Conservation (phyloP, 2,329 filamentous ascomycete species). For the Penicillium decumbens region DNA sequence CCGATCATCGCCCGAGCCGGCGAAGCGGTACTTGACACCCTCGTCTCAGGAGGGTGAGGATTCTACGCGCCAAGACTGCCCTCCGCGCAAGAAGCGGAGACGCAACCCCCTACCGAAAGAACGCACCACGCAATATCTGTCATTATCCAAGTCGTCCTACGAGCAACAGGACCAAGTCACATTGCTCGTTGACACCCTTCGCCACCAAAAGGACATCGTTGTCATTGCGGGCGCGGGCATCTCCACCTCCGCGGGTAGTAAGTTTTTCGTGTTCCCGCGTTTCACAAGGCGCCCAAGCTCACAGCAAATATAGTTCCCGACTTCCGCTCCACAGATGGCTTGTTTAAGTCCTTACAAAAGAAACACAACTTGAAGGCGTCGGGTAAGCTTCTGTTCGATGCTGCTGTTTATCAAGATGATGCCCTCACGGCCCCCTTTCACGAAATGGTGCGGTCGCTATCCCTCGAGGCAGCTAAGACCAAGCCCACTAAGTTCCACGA, state of each 20-base stretch:
- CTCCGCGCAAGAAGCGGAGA: constrained; percentile 72
- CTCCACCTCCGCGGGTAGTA: constrained; percentile 89
- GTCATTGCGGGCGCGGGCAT: constrained; percentile 95
- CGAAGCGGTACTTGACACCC: constrained; percentile 40
- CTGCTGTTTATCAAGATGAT: constrained; percentile 93
- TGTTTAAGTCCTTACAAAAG: constrained; percentile 78
- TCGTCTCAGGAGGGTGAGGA: constrained; percentile 40
- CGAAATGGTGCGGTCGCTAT: constrained; percentile 88
- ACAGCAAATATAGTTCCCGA: constrained; percentile 66
- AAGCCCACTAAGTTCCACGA: constrained; percentile 87
- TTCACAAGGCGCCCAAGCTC: constrained; percentile 10
- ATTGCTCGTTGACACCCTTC: constrained; percentile 67
- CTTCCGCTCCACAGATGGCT: constrained; percentile 84
- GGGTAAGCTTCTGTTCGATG: constrained; percentile 93
- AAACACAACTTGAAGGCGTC: constrained; percentile 90
- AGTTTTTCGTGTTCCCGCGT: constrained; percentile 36
- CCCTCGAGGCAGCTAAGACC: constrained; percentile 69
- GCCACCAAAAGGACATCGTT: constrained; percentile 92
- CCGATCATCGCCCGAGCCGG: constrained; percentile 31
- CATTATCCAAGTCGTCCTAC: constrained; percentile 51
- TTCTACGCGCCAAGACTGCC: constrained; percentile 53
- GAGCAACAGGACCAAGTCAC: constrained; percentile 62
- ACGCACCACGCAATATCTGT: constrained; percentile 75
- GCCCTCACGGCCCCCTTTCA: constrained; percentile 86
- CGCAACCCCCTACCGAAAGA: constrained; percentile 59